Base-by-base conservation (phyloP, 345 rosid species). In the Salix brachista region DNA sequence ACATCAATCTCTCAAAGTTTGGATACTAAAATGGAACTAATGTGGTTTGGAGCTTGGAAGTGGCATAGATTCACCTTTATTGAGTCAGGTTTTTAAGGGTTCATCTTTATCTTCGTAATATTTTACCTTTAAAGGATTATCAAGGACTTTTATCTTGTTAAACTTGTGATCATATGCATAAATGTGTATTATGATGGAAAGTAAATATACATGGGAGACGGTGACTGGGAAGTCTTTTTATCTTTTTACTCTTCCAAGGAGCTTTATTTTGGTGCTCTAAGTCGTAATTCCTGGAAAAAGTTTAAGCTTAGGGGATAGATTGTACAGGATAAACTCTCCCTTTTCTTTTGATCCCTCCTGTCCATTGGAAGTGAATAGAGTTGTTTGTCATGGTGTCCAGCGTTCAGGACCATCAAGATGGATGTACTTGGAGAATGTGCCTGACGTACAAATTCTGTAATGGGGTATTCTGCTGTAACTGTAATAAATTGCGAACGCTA, bases 221-320 rank as follows among this genome's bases (percentile, higher is more conserved):
- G 75, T 70, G 58, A 76, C 80, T 82, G 82, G 93, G 89, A 81
- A 86, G 64, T 11, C 28, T 23, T 58, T 58, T 87, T 82, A 42
- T 73, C 72, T 19, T 34, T 70, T 70, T 39, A 28, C 62, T 68
- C 80, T 82, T 84, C 79, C 61, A 85, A 82, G 87, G 90, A 86
- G 90, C 87, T 84, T 79, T 88, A 79, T 84, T 88, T 87, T 83
- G 87, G 71, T 86, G 90, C 90, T 84, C 91, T 84, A 80, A 65
- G 85, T 74, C 79, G 91, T 54, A 82, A 84, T 79, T 79, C 83
- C 78, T 26, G 72, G 65, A 21, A 64, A 56, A 67, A 23, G 44
- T 19, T 82, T 39, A 72, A 72, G 77, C 70, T 37, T 34, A 77
- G 85, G 50, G 26, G 76, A 65, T 70, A 69, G 75, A 74, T 68